Base-by-base conservation (phyloP, 768 basidiomycete species). In the Nevesoporus exiguus region DNA sequence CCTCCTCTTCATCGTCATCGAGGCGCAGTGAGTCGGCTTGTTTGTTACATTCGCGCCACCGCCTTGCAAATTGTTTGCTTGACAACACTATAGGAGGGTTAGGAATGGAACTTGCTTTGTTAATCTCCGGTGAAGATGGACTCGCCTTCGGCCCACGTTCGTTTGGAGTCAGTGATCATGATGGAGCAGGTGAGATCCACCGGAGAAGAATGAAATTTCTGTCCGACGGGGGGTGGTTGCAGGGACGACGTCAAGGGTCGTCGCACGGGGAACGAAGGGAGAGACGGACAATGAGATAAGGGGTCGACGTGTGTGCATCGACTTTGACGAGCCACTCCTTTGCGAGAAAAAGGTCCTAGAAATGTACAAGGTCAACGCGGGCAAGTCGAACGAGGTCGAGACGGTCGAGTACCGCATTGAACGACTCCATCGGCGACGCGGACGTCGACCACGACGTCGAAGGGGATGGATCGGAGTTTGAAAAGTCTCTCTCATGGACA, bases 251-350 rank as follows among this genome's bases (percentile, higher is more conserved):
- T 55, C 47, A 63, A 45, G 41, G 39, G 44, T 34, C 25, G 43
- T 40, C 44, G 54, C 51, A 49, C 44, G 54, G 31, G 44, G 46
- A 49, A 51, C 33, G 31, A 46, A 49, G 44, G 46, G 30, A 40
- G 36, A 58, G 43, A 82, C 85, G 61, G 66, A 90, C 89, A 62
- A 90, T 72, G 59, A 91, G 79, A 70, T 90, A 90, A 31, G 88
- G 83, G 2, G 75, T 81, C 1, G 86, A 83, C 15, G 73, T 79
- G 42, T 73, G 73, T 34, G 74, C 73, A 63, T 90, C 84, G 47
- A 78, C 73, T 66, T 86, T 89, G 30, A 80, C 81, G 13, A 90
- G 75, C 89, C 89, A 91, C 68, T 90, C 87, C 66, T 83, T 86
- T 52, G 72, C 72, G 27, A 86, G 71, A 30, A 90, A 76, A 31